Base-by-base conservation (phyloP, 305 asterid genomes). In the Nicotiana rustica region DNA sequence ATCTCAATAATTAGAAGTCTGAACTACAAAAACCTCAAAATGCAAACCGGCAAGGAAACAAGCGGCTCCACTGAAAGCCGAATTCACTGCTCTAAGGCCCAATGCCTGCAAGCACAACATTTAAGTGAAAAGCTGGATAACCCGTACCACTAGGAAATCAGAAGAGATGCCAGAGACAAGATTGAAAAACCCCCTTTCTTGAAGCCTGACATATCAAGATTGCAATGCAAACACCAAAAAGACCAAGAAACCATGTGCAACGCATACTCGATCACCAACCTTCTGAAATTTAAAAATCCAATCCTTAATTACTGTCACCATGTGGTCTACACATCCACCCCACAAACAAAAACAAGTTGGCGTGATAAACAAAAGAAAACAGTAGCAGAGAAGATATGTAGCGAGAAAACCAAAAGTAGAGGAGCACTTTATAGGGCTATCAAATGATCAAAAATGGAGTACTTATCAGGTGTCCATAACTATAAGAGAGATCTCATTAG, bases 231-330 rank as follows among this genome's bases (percentile, higher is more conserved):
- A 7, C 49, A 67, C 25, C 25, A 67, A 67, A 2, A 33, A 6
- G 49, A 18, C 52, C 75, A 67, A 67, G 52, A 67, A 67, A 33
- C 4, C 36, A 19, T 8, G 14, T 33, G 49, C 5, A 15, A 67
- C 2, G 52, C 52, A 67, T 12, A 67, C 14, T 33, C 14, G 71
- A n/a, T 44, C 25, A 33, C 75, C 75, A 35, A 15, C 49, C 25
- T 67, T 33, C 1, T 21, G n/a, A 15, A 29, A 67, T 35, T 35
- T 67, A 25, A 19, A 35, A 33, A 47, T 67, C 10, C n/a, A 33
- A 15, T 67, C 75, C 75, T 67, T 12, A 33, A 35, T 44, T 44
- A 67, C 49, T 17, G 75, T 67, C 75, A 67, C 52, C 38, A 5
- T 17, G 44, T 29, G 71, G 15, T 66, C 21, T 18, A 31, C 19